Base-by-base conservation (phyloP, 345 rosid species). In the Eucalyptus shirleyi region DNA sequence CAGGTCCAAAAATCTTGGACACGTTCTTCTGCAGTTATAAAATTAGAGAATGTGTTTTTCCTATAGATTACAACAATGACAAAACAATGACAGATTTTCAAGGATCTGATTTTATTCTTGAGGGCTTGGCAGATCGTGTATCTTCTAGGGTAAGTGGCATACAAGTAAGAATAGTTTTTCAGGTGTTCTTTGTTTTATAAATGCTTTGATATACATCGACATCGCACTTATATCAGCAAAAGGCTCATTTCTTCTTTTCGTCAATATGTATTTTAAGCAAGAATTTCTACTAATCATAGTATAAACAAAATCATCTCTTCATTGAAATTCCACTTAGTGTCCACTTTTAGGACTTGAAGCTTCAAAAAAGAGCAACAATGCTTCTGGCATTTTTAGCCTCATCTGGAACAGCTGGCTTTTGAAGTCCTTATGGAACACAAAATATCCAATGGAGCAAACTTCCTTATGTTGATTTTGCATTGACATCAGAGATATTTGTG, bases 41-140 rank as follows among this genome's bases (percentile, higher is more conserved):
- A 81, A 92, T 87, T 88, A 88, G 16, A 62, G 92, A 90, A 51
- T 87, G 86, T 89, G 87, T 91, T 89, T 91, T 49, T 85, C 86
- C 93, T 91, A 92, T 89, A 69, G 92, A 92, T 85, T 90, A 87
- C 9, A 88, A 65, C 10, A 89, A 88, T 87, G 91, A 45, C 62
- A 88, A 50, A 12, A 26, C 15, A 87, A 65, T 88, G 86, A 89
- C 91, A 34, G 80, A 89, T 67, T 86, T 69, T 53, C 88, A 90
- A 90, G 91, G 56, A 88, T 92, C 93, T 89, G 87, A 89, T 90
- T 81, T 88, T 88, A 92, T 95, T 93, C 94, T 95, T 40, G 94
- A 94, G 86, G 95, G 98, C 69, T 91, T 98, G 95, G 98, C 96
- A 83, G 95, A 93, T 87, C 96, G 99, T 90, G 65, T 96, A 50